Conservation (phyloP, 2,329 filamentous ascomycete species). For the Xylaria sp. region DNA sequence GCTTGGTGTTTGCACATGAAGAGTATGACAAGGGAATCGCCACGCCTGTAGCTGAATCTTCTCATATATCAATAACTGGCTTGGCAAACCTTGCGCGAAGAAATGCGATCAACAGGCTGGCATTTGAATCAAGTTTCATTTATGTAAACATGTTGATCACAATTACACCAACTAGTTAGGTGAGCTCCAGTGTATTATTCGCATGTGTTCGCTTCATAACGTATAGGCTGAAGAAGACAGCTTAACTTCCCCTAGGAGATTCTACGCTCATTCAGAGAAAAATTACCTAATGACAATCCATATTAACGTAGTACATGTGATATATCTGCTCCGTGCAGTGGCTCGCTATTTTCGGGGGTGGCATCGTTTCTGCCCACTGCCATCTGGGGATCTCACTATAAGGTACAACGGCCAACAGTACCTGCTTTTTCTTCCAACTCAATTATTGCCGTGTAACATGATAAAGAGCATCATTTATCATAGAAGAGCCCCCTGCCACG, state of each 20-base stretch:
- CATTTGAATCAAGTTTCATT: neutral
- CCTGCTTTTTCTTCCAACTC: neutral
- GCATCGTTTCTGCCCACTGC: constrained; percentile 6
- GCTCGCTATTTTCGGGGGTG: neutral
- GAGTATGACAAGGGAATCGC: too few relatives aligned
- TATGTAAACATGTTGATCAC: neutral
- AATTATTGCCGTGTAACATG: neutral
- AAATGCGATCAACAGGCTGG: neutral
- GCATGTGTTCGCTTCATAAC: constrained; percentile 11
- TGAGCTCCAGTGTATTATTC: neutral
- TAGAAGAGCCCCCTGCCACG: neutral
- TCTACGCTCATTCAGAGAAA: neutral
- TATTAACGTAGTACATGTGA: constrained; percentile 1
- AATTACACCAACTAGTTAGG: neutral
- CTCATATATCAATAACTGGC: too few relatives aligned
- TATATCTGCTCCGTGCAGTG: neutral
- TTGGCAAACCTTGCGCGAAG: neutral
- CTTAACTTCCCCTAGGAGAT: too few relatives aligned
- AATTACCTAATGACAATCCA: neutral
- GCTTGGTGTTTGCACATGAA: too few relatives aligned
- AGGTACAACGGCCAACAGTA: neutral
- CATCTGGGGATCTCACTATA: neutral
- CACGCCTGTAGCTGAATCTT: too few relatives aligned
- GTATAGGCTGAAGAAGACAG: too few relatives aligned
- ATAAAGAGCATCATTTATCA: neutral